Conservation (phyloP, 352 stramenopile genomes). For the Globisporangium polare region DNA sequence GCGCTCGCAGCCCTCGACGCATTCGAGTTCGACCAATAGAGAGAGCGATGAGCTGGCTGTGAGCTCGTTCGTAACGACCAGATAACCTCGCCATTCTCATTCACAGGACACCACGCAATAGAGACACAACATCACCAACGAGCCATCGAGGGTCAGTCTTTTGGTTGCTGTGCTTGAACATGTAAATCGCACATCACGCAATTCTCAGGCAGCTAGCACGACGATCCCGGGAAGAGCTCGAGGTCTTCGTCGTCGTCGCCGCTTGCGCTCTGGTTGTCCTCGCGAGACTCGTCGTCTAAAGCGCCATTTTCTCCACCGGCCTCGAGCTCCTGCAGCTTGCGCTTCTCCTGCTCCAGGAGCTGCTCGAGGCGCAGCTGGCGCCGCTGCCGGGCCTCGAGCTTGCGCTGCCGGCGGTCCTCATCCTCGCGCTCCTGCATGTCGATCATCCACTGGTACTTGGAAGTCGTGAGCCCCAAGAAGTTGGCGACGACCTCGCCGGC, state of each 20-base stretch:
- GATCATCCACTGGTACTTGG: conserved; percentile 84
- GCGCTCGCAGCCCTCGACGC: conserved; percentile 23
- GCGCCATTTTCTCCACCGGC: conserved; percentile 12
- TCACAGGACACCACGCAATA: neutral
- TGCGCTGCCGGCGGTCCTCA: conserved; percentile 53
- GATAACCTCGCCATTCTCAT: neutral
- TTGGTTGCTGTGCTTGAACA: neutral
- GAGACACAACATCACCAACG: conserved; percentile 2
- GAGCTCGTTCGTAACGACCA: neutral
- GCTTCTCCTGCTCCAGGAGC: conserved; percentile 61
- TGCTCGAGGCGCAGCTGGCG: conserved; percentile 64
- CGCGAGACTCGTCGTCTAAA: neutral
- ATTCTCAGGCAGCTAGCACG: neutral
- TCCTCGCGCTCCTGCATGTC: conserved; percentile 68
- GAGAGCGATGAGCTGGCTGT: neutral
- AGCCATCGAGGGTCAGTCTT: neutral
- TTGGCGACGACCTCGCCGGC: conserved; percentile 73
- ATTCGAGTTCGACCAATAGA: conserved; percentile 26
- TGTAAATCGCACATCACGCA: too few relatives aligned
- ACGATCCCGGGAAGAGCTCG: neutral
- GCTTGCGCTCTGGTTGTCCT: neutral
- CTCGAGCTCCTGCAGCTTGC: conserved; percentile 67
- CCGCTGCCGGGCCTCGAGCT: conserved; percentile 55
- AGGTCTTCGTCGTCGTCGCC: neutral
- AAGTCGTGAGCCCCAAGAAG: conserved; percentile 79